Percentiles rank a stretch among this genome's conserved stretches.
Conservation (phyloP, 257 asterid genomes). For the Leptodermis oblonga region DNA sequence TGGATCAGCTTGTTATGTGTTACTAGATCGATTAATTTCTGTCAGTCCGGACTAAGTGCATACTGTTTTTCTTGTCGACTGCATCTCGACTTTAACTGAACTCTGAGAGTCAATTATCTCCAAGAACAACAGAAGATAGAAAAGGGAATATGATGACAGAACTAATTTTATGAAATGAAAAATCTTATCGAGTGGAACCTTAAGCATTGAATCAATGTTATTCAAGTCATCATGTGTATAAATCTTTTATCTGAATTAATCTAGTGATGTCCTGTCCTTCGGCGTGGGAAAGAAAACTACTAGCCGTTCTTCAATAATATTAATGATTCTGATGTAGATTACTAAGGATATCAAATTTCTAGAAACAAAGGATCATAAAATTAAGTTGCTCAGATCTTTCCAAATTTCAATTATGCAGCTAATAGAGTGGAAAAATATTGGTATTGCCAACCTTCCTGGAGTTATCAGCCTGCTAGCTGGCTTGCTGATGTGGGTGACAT, state of each 20-base stretch:
- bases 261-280: not conserved
- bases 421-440: slow-evolving; percentile 38
- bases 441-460: slow-evolving; percentile 60
- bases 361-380: not conserved
- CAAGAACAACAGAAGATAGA: not conserved
- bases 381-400: slow-evolving; percentile 8
- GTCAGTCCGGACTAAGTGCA: not conserved
- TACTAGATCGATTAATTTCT: not conserved
- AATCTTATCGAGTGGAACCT: not conserved
- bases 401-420: slow-evolving; percentile 40
- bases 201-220: not conserved
- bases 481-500: slow-evolving; percentile 72
- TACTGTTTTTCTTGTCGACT: not conserved
- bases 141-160: not conserved
- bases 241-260: not conserved
- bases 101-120: not conserved
- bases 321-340: not conserved
- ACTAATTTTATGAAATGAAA: not conserved
- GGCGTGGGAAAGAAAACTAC: not conserved
- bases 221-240: not conserved
- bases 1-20: not conserved
- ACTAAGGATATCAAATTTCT: not conserved
- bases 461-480: slow-evolving; percentile 68
- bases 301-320: not conserved
- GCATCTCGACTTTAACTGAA: not conserved